Evolutionary conservation across 1,139 yeast species (phyloP).

Genomic region (Barnettozyma hawaiiensis): DNA sequence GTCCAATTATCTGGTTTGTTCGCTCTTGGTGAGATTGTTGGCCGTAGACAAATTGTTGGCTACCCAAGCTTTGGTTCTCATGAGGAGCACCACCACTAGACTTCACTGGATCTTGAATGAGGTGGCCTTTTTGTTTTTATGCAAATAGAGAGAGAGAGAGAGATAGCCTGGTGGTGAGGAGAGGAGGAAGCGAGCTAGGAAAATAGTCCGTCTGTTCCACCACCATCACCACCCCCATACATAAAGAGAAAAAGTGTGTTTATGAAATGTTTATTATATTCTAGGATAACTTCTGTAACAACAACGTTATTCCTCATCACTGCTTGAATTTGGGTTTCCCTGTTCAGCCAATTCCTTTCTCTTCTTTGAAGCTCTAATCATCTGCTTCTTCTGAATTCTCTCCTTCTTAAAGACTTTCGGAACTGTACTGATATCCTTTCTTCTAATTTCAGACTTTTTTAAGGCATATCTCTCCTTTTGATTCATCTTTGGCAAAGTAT

Average conservation of each 20-base stretch:
- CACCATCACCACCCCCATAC: too few species aligned
- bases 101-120: not conserved
- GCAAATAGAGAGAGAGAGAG: too few species aligned
- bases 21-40: constrained; percentile 92
- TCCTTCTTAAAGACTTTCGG: constrained; percentile 66
- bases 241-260: constrained; percentile 5
- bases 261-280: constrained; percentile 8
- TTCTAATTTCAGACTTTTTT: constrained; percentile 54
- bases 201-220: too few species aligned
- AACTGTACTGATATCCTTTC: constrained; percentile 81
- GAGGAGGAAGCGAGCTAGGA: too few species aligned
- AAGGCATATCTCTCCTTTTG: constrained; percentile 61
- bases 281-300: not conserved
- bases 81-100: constrained; percentile 13
- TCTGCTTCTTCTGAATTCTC: constrained; percentile 56
- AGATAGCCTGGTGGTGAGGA: too few species aligned
- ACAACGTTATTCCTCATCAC: not conserved
- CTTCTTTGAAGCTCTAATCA: constrained; percentile 76
- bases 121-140: constrained; percentile 2
- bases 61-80: constrained; percentile 44
- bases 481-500: constrained; percentile 55
- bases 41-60: constrained; percentile 90
- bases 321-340: not conserved
- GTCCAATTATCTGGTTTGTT: constrained; percentile 87
- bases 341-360: constrained; percentile 35